phyloP scores from a whole-genome alignment of 2,329 filamentous ascomycete genomes.

The Penicillium sp. region DNA sequence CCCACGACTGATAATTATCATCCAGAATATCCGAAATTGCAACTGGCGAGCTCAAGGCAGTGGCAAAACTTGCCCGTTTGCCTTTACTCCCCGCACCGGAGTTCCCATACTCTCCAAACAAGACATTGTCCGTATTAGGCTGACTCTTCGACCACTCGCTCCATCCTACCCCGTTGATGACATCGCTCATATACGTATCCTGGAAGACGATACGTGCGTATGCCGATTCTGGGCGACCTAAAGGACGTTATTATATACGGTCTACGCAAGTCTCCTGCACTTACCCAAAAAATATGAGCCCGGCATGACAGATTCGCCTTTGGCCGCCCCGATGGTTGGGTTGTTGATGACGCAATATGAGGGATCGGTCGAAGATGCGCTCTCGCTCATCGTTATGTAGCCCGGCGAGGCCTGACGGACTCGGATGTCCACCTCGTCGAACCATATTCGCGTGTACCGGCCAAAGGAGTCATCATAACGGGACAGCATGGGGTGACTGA shows the following conservation, averaged over 20 bases:
- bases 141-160: constrained; percentile 27
- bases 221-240: constrained; percentile 13
- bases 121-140: constrained; percentile 25
- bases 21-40: background rate
- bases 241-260: constrained; percentile 11
- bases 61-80: constrained; percentile 35
- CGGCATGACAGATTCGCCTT: background rate
- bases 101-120: constrained; percentile 37
- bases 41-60: constrained; percentile 9
- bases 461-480: no score
- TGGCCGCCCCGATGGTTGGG: constrained; percentile 4
- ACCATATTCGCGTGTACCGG: constrained; percentile 4
- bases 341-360: constrained; percentile 4
- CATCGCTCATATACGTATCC: constrained; percentile 13
- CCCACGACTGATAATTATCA: constrained; percentile 2
- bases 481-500: no score
- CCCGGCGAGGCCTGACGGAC: background rate
- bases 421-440: constrained; percentile 1
- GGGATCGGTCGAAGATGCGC: background rate
- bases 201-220: constrained; percentile 19
- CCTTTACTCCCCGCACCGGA: constrained; percentile 32
- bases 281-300: background rate
- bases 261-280: background rate
- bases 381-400: background rate
- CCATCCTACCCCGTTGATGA: constrained; percentile 25